Evolutionary conservation across 768 basidiomycete genomes (phyloP), one percentile per base, ranked within the genome.

Genomic region (Flagelloscypha sp.): DNA sequence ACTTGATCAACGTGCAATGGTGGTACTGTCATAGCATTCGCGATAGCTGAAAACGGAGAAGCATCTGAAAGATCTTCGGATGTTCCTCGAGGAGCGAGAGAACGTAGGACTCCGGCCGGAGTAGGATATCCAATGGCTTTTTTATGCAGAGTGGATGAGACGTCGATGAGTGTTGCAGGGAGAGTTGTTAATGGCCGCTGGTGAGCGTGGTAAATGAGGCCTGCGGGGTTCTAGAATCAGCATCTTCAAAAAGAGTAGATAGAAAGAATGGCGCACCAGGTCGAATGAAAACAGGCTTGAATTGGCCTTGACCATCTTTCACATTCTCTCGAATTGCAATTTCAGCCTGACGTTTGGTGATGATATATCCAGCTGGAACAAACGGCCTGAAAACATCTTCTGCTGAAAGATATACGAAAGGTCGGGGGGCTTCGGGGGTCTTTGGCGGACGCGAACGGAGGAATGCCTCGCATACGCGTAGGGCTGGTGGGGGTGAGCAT

Each of bases 1-100:
- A 98, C 89, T 43, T 92, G 88, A 48, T 99, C 95, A 15, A 97
- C 90, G 50, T 98, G 94, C 27, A 98, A 76, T 2, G 95, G 93
- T 20, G 84, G 88, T 36, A 83, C 80, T n/a, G 72, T 69, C 33
- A 97, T 58, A 12, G 84, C 78, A 42, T 84, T 84, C 6, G 88
- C 84, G 23, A 92, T 59, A 2, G 83, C 78, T 21, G 75, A 65
- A 25, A 84, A 57, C 11, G 74, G 52, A 16, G 74, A 74, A 16
- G 53, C 41, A 38, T 37, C 46, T 46, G 55, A 53, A 36, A 52
- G n/a, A n/a, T n/a, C n/a, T n/a, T n/a, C n/a, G n/a, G n/a, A n/a
- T n/a, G n/a, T n/a, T n/a, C n/a, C n/a, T n/a, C n/a, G n/a, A 33
- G 56, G 43, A 27, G 66, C 68, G 31, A 79, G 48, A 28, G 65